These are phyloP conservation scores for Candida yuanshanica DNA, from an alignment of 805 yeast genomes.

Conservation along the genomic window DNA sequence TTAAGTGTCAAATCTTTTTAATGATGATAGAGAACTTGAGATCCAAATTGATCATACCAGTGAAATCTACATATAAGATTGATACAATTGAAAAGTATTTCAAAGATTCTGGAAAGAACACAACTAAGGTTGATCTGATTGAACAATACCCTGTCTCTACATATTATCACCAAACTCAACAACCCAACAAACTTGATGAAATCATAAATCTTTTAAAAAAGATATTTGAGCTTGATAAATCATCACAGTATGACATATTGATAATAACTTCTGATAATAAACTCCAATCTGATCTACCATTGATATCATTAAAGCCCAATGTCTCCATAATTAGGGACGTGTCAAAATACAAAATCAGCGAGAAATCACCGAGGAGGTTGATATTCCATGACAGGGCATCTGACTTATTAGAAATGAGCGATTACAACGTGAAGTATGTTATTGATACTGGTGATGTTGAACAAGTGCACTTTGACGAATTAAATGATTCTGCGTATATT, in stretches of 20 bases:
- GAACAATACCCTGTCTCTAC: neutral
- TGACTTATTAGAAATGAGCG: neutral
- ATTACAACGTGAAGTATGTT: neutral
- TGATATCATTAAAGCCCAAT: neutral
- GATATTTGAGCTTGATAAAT: neutral
- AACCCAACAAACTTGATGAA: neutral
- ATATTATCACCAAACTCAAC: neutral
- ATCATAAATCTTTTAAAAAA: neutral
- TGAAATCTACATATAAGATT: constrained; percentile 1
- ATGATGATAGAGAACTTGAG: neutral
- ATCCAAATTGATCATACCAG: neutral
- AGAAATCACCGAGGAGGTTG: neutral
- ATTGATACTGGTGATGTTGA: neutral
- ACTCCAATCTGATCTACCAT: neutral
- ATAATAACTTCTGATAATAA: neutral
- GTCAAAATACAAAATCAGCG: neutral
- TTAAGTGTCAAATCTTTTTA: constrained; percentile 1
- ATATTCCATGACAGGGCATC: neutral
- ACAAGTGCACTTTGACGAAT: neutral
- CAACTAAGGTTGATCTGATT: neutral
- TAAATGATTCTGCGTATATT: neutral
- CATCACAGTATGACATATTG: neutral
- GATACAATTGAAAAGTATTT: neutral
- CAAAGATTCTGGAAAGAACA: neutral
- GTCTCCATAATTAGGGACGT: neutral